Evolutionary conservation across 257 asterid species (phyloP).

Genomic region (Petunia secreta): DNA sequence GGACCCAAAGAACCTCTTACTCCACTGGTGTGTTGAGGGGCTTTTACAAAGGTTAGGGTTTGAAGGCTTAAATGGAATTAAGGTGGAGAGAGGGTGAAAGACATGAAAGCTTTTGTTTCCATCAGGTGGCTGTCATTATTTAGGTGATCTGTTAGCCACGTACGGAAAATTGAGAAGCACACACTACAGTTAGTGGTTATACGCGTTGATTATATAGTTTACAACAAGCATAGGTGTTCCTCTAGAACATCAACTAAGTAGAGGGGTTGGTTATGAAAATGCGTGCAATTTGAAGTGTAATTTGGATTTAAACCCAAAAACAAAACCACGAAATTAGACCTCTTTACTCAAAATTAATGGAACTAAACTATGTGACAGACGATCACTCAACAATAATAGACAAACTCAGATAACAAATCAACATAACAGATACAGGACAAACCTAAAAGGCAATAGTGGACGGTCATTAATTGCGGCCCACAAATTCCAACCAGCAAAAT

Average conservation of each 20-base stretch:
- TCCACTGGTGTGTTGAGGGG: not conserved
- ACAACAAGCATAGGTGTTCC: not conserved
- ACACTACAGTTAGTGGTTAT: not conserved
- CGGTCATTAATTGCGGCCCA: conserved; percentile 97
- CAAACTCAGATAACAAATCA: not conserved
- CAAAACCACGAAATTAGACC: not conserved
- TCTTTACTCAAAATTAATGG: conserved; percentile 1
- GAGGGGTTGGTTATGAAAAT: not conserved
- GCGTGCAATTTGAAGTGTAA: not conserved
- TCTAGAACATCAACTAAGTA: not conserved
- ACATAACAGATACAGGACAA: conserved; percentile 31
- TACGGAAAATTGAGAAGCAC: not conserved
- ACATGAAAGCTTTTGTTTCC: not conserved
- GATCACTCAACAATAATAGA: conserved; percentile 4
- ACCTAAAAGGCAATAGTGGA: conserved; percentile 95
- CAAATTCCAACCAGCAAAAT: conserved; percentile 95
- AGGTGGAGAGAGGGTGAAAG: not conserved
- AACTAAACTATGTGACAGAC: conserved; percentile 7
- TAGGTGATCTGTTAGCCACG: not conserved
- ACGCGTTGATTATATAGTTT: not conserved
- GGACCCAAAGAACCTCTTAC: conserved; percentile 6
- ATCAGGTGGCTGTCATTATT: not conserved
- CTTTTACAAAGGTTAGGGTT: not conserved
- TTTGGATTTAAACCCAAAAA: not conserved
- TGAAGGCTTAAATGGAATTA: not conserved